phyloP scores from a whole-genome alignment of 2,329 filamentous ascomycete genomes.

The Erysiphe pisi region DNA sequence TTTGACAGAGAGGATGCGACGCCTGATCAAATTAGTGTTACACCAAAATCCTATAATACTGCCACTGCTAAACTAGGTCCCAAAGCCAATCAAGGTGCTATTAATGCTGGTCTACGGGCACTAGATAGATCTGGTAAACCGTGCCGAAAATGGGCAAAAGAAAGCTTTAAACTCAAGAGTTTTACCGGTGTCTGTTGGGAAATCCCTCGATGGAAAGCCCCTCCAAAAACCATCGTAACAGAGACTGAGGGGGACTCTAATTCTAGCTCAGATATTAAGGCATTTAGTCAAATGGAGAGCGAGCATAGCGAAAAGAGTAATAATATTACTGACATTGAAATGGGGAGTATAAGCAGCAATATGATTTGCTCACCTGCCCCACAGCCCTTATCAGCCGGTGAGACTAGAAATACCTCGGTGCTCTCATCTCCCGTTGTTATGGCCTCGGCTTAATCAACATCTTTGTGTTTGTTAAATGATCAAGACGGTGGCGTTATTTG shows the following conservation, averaged over 20 bases:
- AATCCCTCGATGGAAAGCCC: conserved; percentile 71
- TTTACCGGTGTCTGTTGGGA: conserved; percentile 84
- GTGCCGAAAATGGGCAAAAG: conserved; percentile 81
- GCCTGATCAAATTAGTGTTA: conserved; percentile 46
- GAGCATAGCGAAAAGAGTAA: conserved; percentile 50
- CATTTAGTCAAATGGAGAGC: conserved; percentile 46
- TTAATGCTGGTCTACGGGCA: conserved; percentile 89
- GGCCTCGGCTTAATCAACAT: neutral
- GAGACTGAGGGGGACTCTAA: conserved; percentile 42
- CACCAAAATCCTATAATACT: conserved; percentile 38
- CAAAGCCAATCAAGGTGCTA: conserved; percentile 92
- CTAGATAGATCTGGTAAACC: conserved; percentile 87
- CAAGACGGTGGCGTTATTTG: neutral
- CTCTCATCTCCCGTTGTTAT: conserved; percentile 25
- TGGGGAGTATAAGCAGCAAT: conserved; percentile 42
- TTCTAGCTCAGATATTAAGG: conserved; percentile 48
- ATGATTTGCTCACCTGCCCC: conserved; percentile 43
- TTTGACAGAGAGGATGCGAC: conserved; percentile 49
- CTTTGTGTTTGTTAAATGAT: neutral
- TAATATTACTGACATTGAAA: conserved; percentile 50
- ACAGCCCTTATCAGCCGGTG: neutral
- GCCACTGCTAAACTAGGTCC: conserved; percentile 65
- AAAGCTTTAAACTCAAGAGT: conserved; percentile 73
- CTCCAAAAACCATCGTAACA: conserved; percentile 45
- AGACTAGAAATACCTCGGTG: neutral